Base-by-base conservation (phyloP, 257 asterid species). In the Rehmannia glutinosa region DNA sequence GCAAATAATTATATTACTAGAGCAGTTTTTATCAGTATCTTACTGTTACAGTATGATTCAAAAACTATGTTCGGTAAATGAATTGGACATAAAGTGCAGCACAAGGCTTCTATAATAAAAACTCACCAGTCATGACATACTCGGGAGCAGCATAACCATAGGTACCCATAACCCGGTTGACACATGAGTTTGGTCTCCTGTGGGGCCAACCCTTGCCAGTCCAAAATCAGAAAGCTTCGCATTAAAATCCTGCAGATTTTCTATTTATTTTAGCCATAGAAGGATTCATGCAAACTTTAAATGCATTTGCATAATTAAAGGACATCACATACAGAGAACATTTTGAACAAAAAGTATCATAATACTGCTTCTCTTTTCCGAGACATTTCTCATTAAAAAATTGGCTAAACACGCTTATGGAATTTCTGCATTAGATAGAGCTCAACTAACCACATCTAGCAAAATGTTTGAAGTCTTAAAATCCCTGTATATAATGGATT, bases 81-180 rank as follows among this genome's bases (percentile, higher is more conserved):
- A 30, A 27, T 36, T 55, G 57, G 24, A 64, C 59, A 24, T 32
- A 5, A 57, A 41, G 23, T 66, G 25, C 9, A 19, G 42, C 41
- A 21, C 27, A 28, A 64, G 54, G 7, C 36, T 13, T 50, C 46
- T 25, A 13, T 49, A 6, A 49, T 19, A 11, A 54, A 68, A 36
- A 75, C 95, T 85, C 77, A 93, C 99, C 97, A 1, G 97, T 93
- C 99, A 93, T 90, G 76, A 93, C 91, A 78, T 93, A 93, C 77
- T 93, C 98, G 0, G 98, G 99, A 64, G 99, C 97, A 60, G 97
- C 96, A 78, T 93, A 93, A 49, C 99, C 97, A 25, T 86, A 90
- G 45, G 99, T 93, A 62, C 99, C 99, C 99, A 90, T 86, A 33
- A 93, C 97, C 15, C 97, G 86, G 99, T 93, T 27, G 99, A 90